Percentiles rank a stretch among this genome's conserved stretches.
phyloP scores from a whole-genome alignment of 2,329 filamentous ascomycete species.

The Aspergillus viridinutans region DNA sequence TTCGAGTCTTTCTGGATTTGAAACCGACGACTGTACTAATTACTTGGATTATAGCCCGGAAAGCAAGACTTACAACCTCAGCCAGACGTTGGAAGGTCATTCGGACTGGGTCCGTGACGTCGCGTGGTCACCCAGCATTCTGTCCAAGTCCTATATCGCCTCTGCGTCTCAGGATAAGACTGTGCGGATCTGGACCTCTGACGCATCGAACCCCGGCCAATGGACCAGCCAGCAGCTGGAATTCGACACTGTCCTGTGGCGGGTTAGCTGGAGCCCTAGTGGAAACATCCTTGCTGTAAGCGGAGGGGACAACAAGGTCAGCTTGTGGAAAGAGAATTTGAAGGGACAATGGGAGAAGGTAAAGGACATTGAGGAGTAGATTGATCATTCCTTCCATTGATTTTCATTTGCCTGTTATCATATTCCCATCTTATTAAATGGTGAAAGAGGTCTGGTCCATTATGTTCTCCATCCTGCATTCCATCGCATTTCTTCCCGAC shows the following conservation, averaged over 20 bases:
- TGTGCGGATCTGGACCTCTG: conserved; percentile 91
- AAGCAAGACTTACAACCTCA: conserved; percentile 49
- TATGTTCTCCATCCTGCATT: background rate
- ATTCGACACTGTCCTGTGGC: conserved; percentile 88
- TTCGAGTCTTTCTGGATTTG: background rate
- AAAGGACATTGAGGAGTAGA: conserved; percentile 86
- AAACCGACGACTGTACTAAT: background rate
- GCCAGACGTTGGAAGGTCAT: conserved; percentile 67
- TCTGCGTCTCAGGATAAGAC: conserved; percentile 95
- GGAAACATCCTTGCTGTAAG: conserved; percentile 94
- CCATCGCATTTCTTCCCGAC: background rate
- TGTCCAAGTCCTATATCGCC: conserved; percentile 95
- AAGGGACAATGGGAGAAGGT: conserved; percentile 96
- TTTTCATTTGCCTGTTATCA: conserved; percentile 8
- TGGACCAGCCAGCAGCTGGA: conserved; percentile 84
- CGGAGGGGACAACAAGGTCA: conserved; percentile 93
- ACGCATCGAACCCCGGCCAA: conserved; percentile 60
- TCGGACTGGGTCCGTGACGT: conserved; percentile 97
- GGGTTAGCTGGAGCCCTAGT: conserved; percentile 95
- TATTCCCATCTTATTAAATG: conserved; percentile 10
- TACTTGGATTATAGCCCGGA: conserved; percentile 40
- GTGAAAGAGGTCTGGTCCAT: conserved; percentile 8
- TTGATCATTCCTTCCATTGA: conserved; percentile 3
- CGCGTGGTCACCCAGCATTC: conserved; percentile 90
- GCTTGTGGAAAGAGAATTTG: conserved; percentile 96